Conservation (phyloP, 805 yeast genomes). For the Scheffersomyces ergatensis region DNA sequence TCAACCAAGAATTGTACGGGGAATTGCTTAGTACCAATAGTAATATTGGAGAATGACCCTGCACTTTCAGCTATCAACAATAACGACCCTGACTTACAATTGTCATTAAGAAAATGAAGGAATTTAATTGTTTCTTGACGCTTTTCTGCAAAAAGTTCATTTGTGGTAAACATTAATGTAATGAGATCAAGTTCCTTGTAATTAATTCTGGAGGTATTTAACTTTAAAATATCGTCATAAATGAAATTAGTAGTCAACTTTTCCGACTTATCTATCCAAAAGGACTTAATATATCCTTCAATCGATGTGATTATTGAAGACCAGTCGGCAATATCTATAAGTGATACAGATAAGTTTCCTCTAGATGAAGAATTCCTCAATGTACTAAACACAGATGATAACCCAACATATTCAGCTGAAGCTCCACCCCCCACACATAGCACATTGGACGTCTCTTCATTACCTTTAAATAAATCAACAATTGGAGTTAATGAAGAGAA, state of each 20-base stretch:
- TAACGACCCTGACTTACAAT: conserved; percentile 56
- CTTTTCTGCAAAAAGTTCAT: conserved; percentile 75
- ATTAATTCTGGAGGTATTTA: conserved; percentile 7
- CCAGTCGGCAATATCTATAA: conserved; percentile 85
- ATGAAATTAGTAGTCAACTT: conserved; percentile 27
- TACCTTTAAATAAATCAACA: conserved; percentile 31
- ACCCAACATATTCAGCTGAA: conserved; percentile 71
- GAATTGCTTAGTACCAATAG: conserved; percentile 71
- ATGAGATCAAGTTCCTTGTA: conserved; percentile 43
- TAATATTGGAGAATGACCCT: conserved; percentile 81
- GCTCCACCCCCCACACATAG: conserved; percentile 89
- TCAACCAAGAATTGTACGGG: conserved; percentile 83
- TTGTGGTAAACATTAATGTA: conserved; percentile 80
- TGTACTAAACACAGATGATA: conserved; percentile 56
- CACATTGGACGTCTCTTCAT: conserved; percentile 32
- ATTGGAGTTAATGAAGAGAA: conserved; percentile 52
- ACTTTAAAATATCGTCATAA: conserved; percentile 28
- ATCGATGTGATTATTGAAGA: conserved; percentile 46
- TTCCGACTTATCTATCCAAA: conserved; percentile 49
- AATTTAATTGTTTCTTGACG: conserved; percentile 58
- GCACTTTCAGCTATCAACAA: conserved; percentile 82
- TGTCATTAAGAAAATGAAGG: conserved; percentile 48
- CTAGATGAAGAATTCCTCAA: conserved; percentile 30
- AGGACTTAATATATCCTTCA: conserved; percentile 38
- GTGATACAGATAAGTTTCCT: conserved; percentile 38